phyloP scores from a whole-genome alignment of 106 monocot genomes.

The Alisma plantagoaquatica region DNA sequence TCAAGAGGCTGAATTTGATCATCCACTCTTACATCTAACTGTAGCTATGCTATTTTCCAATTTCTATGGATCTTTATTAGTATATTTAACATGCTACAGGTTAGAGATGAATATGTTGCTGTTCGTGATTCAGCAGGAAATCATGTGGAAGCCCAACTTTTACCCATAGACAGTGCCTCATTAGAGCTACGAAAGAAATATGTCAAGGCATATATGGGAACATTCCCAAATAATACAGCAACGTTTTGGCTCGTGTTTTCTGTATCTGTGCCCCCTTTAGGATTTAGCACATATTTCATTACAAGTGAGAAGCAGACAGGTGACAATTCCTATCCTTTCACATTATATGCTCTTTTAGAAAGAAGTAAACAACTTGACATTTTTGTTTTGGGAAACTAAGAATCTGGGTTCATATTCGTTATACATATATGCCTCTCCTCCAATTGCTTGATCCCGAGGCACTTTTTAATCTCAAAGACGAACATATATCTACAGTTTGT shows the following conservation, averaged over 20 bases:
- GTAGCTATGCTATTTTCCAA: not conserved
- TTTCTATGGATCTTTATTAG: not conserved
- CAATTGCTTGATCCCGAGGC: too few species aligned
- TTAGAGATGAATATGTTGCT: slow-evolving; percentile 43
- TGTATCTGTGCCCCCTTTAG: slow-evolving; percentile 87
- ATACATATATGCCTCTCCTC: too few species aligned
- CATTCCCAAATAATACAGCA: slow-evolving; percentile 28
- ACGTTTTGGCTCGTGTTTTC: slow-evolving; percentile 87
- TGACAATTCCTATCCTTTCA: too few species aligned
- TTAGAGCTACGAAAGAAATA: slow-evolving; percentile 31
- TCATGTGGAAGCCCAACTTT: slow-evolving; percentile 66
- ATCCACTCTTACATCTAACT: too few species aligned
- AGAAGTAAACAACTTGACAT: too few species aligned
- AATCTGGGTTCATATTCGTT: too few species aligned
- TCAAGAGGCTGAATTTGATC: too few species aligned
- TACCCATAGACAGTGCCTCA: slow-evolving; percentile 41
- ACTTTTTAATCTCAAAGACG: too few species aligned
- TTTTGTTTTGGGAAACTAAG: too few species aligned
- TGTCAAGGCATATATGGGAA: slow-evolving; percentile 68
- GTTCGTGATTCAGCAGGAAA: slow-evolving; percentile 70
- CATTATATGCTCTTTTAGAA: too few species aligned
- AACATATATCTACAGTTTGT: too few species aligned
- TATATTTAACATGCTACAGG: slow-evolving; percentile 30
- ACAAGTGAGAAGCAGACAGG: slow-evolving; percentile 47
- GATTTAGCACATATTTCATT: slow-evolving; percentile 76